Conservation (phyloP, 495 filamentous ascomycete species). For the Hyaloscypha bicolor region DNA sequence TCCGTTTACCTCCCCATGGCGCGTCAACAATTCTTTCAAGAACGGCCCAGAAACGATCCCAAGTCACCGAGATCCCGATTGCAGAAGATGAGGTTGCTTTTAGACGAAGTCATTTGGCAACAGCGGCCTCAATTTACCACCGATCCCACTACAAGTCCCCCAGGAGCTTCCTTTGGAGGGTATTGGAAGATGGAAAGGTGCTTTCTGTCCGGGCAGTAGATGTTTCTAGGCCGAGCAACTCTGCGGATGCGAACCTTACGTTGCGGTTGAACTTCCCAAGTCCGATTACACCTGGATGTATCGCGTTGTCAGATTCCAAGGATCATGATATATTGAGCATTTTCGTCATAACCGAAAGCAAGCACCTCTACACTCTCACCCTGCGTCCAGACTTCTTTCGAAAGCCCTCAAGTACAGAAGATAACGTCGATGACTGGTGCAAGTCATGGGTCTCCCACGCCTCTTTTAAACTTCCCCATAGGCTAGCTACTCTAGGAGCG, state of each 20-base stretch:
- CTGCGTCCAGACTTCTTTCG: slow-evolving; percentile 82
- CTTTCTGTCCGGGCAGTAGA: slow-evolving; percentile 85
- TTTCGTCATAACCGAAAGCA: slow-evolving; percentile 76
- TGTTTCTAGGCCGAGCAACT: slow-evolving; percentile 67
- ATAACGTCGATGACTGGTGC: slow-evolving; percentile 73
- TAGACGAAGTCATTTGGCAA: slow-evolving; percentile 69
- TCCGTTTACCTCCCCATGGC: slow-evolving; percentile 66
- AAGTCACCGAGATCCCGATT: slow-evolving; percentile 33
- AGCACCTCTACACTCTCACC: slow-evolving; percentile 78
- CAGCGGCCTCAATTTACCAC: slow-evolving; percentile 82
- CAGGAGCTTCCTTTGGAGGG: slow-evolving; percentile 84
- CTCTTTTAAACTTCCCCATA: slow-evolving; percentile 76
- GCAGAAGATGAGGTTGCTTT: slow-evolving; percentile 77
- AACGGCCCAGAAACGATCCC: slow-evolving; percentile 40
- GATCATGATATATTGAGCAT: slow-evolving; percentile 78
- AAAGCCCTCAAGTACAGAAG: slow-evolving; percentile 64
- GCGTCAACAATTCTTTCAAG: slow-evolving; percentile 38
- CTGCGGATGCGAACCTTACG: slow-evolving; percentile 68
- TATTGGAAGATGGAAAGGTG: slow-evolving; percentile 77
- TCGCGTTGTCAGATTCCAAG: slow-evolving; percentile 78
- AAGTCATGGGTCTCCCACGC: slow-evolving; percentile 70
- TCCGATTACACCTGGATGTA: slow-evolving; percentile 68
- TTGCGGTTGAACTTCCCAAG: slow-evolving; percentile 76
- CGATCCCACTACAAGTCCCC: slow-evolving; percentile 73
- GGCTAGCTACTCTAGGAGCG: slow-evolving; percentile 71